These are phyloP conservation scores for Globisporangium solare DNA, from an alignment of 352 stramenopile genomes.

Conservation along the genomic window DNA sequence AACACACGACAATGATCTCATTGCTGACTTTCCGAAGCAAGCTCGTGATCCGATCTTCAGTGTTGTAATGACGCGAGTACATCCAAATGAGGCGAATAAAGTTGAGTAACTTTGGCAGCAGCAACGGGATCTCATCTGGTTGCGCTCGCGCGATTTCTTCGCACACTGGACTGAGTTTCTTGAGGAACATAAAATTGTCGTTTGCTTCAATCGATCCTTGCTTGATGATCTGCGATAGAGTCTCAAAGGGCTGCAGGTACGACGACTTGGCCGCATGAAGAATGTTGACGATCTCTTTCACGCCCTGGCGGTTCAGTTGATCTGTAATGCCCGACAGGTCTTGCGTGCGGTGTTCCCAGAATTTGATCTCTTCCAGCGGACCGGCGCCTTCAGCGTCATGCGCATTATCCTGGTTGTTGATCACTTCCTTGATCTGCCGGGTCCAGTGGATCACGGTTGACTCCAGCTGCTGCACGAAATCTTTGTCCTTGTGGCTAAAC, in stretches of 20 bases:
- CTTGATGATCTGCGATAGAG: slow-evolving; percentile 91
- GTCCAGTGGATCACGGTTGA: slow-evolving; percentile 97
- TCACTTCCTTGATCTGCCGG: slow-evolving; percentile 95
- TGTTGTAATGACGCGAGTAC: slow-evolving; percentile 94
- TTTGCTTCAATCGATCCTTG: slow-evolving; percentile 89
- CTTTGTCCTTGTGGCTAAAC: slow-evolving; percentile 90
- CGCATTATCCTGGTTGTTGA: slow-evolving; percentile 94
- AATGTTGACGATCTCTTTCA: slow-evolving; percentile 89
- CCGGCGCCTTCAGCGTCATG: slow-evolving; percentile 88
- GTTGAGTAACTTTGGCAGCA: slow-evolving; percentile 90
- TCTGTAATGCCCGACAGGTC: slow-evolving; percentile 93
- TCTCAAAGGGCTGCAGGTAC: slow-evolving; percentile 92
- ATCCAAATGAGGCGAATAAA: slow-evolving; percentile 94
- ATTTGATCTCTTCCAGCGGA: slow-evolving; percentile 94
- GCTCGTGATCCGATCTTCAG: slow-evolving; percentile 89
- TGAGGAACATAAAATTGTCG: slow-evolving; percentile 93
- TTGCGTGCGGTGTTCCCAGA: slow-evolving; percentile 91
- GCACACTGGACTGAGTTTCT: slow-evolving; percentile 89
- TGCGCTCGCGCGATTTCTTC: slow-evolving; percentile 82
- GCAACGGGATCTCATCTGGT: slow-evolving; percentile 84
- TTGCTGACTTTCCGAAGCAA: slow-evolving; percentile 94
- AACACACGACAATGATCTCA: slow-evolving; percentile 91
- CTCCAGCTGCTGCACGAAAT: slow-evolving; percentile 95
- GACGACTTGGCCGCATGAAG: slow-evolving; percentile 87
- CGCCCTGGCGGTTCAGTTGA: slow-evolving; percentile 88